Evolutionary conservation across 306 rosid genomes (phyloP).

Genomic region (Sesbania bispinosa): DNA sequence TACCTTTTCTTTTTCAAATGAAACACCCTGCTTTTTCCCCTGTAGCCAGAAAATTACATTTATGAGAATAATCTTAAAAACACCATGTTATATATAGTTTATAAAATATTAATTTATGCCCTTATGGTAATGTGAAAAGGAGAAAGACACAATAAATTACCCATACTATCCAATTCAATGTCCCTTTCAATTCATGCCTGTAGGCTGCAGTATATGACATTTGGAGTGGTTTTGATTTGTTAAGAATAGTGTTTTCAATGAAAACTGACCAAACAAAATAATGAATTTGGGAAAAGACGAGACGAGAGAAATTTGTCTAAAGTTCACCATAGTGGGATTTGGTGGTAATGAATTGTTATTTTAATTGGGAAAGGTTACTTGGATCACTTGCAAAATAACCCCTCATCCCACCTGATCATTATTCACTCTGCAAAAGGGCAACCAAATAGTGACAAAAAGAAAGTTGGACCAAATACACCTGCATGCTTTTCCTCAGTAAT

Average conservation of each 20-base stretch:
- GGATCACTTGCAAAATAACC: constrained; percentile 17
- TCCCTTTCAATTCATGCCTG: constrained; percentile 12
- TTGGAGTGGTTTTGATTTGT: constrained; percentile 34
- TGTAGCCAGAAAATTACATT: neutral
- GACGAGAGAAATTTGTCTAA: constrained; percentile 34
- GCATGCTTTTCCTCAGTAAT: neutral
- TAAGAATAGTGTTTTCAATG: constrained; percentile 22
- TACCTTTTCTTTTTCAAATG: neutral
- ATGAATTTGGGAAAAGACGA: neutral
- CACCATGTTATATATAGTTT: neutral
- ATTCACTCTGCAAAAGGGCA: constrained; percentile 43
- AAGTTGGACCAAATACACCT: constrained; percentile 35
- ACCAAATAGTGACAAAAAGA: constrained; percentile 58
- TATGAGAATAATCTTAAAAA: neutral
- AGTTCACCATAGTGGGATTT: constrained; percentile 58
- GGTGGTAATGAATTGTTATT: constrained; percentile 36
- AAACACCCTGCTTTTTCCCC: neutral
- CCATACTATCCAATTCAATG: neutral
- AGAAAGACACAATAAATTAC: neutral
- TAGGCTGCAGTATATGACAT: constrained; percentile 5
- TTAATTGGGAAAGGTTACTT: constrained; percentile 21
- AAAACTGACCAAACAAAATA: constrained; percentile 20
- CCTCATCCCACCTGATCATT: neutral
- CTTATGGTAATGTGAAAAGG: constrained; percentile 9
- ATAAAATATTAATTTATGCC: neutral